A percentile compares a stretch with the other conserved stretches of the same genome.
phyloP scores from a whole-genome alignment of 257 asterid species.

The Thymus quinquecostatus region DNA sequence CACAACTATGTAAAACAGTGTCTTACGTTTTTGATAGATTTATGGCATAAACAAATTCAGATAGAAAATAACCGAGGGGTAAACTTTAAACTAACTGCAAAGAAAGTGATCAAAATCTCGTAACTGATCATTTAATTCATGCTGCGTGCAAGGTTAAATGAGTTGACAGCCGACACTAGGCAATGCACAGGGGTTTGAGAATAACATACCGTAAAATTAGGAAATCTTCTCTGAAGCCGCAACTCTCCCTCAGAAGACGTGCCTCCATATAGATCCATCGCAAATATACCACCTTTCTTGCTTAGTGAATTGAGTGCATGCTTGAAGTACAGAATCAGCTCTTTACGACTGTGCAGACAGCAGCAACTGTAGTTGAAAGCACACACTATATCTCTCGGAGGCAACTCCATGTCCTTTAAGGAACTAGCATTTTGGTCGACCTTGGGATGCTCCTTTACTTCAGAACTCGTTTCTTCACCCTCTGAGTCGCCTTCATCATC shows the following conservation, averaged over 20 bases:
- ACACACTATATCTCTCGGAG: constrained; percentile 89
- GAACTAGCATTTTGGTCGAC: constrained; percentile 33
- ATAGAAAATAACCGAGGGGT: background rate
- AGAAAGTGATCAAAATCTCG: constrained; percentile 2
- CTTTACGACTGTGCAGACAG: constrained; percentile 87
- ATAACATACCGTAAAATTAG: constrained; percentile 72
- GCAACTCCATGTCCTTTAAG: constrained; percentile 60
- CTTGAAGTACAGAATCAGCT: constrained; percentile 79
- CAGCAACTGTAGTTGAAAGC: constrained; percentile 99
- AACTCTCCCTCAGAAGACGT: constrained; percentile 88
- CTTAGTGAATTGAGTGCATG: constrained; percentile 59
- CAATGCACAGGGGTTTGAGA: background rate
- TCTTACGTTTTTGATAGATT: background rate
- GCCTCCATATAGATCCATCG: constrained; percentile 95
- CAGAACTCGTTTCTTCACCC: constrained; percentile 26
- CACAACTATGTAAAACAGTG: background rate
- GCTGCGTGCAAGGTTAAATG: background rate
- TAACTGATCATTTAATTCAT: background rate
- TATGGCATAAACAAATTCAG: background rate
- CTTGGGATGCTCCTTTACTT: constrained; percentile 26
- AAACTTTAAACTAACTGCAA: background rate
- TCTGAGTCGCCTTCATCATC: constrained; percentile 39
- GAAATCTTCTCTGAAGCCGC: constrained; percentile 84
- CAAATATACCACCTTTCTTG: constrained; percentile 85
- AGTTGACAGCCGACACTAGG: background rate